phyloP scores from a whole-genome alignment of 768 basidiomycete species.

The Candolleomyces eurysporus region DNA sequence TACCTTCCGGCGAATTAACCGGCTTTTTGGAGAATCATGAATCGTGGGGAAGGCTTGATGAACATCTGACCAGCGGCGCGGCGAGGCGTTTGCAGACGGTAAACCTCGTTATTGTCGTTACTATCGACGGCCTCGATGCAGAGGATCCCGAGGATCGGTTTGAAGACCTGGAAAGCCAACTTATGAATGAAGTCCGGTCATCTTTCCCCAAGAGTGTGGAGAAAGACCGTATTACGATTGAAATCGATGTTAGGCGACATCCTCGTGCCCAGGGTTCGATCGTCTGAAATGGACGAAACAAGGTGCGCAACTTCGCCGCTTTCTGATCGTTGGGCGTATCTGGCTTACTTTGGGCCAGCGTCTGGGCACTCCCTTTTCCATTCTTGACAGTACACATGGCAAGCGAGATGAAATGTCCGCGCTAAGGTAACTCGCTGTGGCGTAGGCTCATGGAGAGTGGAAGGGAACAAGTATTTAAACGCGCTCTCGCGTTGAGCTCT shows the following conservation, averaged over 20 bases:
- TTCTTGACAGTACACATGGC: neutral
- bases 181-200: neutral
- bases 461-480: neutral
- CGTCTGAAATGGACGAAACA: neutral
- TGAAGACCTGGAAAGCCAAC: neutral
- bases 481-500: neutral
- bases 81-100: neutral
- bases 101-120: neutral
- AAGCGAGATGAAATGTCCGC: neutral
- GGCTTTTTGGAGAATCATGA: neutral
- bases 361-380: neutral
- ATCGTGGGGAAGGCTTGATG: neutral
- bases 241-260: neutral
- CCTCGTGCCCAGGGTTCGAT: slow-evolving; percentile 5
- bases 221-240: neutral
- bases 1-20: neutral
- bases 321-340: neutral
- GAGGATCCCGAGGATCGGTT: neutral
- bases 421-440: neutral
- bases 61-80: neutral
- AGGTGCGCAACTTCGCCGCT: neutral
- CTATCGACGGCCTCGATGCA: neutral
- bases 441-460: neutral
- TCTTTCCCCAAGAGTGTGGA: neutral
- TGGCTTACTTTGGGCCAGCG: neutral